A percentile compares a stretch with the other conserved stretches of the same genome.
These are phyloP conservation scores for Colletotrichum sidae DNA, from an alignment of 2,329 filamentous ascomycete species.

Conservation along the genomic window DNA sequence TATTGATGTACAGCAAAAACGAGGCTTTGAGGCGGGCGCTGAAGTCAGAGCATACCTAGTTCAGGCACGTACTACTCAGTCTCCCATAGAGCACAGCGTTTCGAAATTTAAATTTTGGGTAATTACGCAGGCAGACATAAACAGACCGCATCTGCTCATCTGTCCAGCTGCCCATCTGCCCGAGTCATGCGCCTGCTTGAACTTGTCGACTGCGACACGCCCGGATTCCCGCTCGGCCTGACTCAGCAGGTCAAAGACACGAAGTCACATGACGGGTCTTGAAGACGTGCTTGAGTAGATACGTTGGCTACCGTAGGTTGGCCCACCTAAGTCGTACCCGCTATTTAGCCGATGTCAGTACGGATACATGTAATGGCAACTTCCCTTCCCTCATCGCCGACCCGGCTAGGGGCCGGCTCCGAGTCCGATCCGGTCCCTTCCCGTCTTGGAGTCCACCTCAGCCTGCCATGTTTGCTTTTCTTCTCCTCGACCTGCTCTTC, in stretches of 20 bases:
- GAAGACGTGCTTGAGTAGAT: neutral
- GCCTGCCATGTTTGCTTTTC: conserved; percentile 29
- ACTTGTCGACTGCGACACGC: conserved; percentile 21
- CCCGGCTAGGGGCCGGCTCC: neutral
- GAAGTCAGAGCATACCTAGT: neutral
- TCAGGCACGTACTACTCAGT: too few relatives aligned
- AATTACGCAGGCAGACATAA: neutral
- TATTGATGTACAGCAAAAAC: neutral
- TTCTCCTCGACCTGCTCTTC: conserved; percentile 24
- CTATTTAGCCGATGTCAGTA: neutral
- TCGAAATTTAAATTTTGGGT: too few relatives aligned
- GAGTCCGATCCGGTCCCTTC: neutral
- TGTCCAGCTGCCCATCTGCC: neutral
- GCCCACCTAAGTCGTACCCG: neutral
- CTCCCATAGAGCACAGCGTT: too few relatives aligned
- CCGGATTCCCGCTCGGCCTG: conserved; percentile 25
- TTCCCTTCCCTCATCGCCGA: neutral
- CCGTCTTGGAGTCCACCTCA: too few relatives aligned
- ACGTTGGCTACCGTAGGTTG: neutral
- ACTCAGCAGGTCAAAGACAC: conserved; percentile 38
- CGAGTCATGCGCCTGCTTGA: neutral
- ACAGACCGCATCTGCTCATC: neutral
- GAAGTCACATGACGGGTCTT: conserved; percentile 20
- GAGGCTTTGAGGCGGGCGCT: neutral
- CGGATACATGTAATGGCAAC: too few relatives aligned